Conservation (phyloP, 2,329 filamentous ascomycete genomes). For the Fusarium staphyleae region DNA sequence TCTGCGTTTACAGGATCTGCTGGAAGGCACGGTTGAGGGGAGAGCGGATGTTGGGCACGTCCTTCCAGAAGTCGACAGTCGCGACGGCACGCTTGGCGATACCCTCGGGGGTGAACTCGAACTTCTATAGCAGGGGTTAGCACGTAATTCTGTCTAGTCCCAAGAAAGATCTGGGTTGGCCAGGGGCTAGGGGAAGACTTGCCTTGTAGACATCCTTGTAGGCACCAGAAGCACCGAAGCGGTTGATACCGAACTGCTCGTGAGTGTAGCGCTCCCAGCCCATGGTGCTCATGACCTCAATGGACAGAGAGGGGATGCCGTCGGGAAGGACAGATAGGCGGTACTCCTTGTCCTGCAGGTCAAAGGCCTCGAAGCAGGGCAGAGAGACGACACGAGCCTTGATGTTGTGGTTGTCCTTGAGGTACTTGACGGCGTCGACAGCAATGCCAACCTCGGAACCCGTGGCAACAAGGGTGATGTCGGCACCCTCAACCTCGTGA, state of each 20-base stretch:
- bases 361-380: conserved; percentile 97
- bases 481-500: conserved; percentile 82
- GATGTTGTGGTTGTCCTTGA: conserved; percentile 87
- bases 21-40: conserved; percentile 97
- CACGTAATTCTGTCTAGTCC: conserved; percentile 3
- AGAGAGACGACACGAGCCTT: conserved; percentile 92
- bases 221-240: conserved; percentile 95
- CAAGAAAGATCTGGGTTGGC: background rate
- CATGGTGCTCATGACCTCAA: conserved; percentile 97
- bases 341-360: conserved; percentile 94
- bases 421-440: conserved; percentile 89
- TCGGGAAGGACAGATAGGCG: conserved; percentile 90
- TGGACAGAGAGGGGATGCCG: conserved; percentile 88
- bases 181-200: conserved; percentile 48
- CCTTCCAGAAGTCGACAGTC: conserved; percentile 98
- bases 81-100: conserved; percentile 92
- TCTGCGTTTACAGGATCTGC: conserved; percentile 80
- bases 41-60: conserved; percentile 85
- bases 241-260: conserved; percentile 99
- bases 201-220: conserved; percentile 98
- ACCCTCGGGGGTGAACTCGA: conserved; percentile 98
- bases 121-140: conserved; percentile 74
- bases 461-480: conserved; percentile 90
- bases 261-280: conserved; percentile 99
- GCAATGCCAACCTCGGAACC: conserved; percentile 96